A percentile compares a stretch with the other conserved stretches of the same genome.
These are phyloP conservation scores for Laetiporus sulphureus DNA, from an alignment of 1,284 basidiomycete species.

Conservation along the genomic window DNA sequence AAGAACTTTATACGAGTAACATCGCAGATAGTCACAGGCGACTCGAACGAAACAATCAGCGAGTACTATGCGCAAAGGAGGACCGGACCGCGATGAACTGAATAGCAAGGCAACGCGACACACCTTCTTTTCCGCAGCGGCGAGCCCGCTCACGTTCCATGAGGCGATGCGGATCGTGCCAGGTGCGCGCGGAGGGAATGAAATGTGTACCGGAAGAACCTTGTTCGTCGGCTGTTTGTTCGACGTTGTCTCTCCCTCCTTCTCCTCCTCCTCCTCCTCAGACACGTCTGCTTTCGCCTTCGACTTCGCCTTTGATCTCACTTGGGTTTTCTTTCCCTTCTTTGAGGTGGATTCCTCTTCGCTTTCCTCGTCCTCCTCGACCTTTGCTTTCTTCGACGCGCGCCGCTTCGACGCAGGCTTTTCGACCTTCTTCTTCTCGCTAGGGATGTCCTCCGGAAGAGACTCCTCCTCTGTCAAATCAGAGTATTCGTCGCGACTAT, in stretches of 20 bases:
- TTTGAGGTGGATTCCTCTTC: neutral
- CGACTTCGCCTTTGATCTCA: slow-evolving; percentile 1
- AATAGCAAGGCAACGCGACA: neutral
- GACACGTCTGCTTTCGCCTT: neutral
- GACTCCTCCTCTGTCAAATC: slow-evolving; percentile 5
- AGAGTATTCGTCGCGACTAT: slow-evolving; percentile 3
- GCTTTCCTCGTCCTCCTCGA: neutral
- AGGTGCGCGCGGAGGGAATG: slow-evolving; percentile 43
- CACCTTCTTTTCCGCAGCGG: slow-evolving; percentile 69
- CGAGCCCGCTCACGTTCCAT: slow-evolving; percentile 74
- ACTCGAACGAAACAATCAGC: too few species aligned
- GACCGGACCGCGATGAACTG: neutral
- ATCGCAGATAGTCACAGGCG: too few species aligned
- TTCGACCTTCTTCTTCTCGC: slow-evolving; percentile 20
- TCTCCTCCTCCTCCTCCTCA: neutral
- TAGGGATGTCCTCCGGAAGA: slow-evolving; percentile 12
- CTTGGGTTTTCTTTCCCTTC: neutral
- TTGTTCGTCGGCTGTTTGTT: slow-evolving; percentile 69
- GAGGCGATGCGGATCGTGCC: slow-evolving; percentile 53
- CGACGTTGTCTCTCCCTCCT: slow-evolving; percentile 13
- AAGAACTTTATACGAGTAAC: too few species aligned
- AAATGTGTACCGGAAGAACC: slow-evolving; percentile 55
- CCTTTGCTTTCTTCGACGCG: slow-evolving; percentile 17
- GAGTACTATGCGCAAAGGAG: too few species aligned
- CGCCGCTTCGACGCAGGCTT: slow-evolving; percentile 12